Evolutionary conservation across 305 asterid genomes (phyloP).

Genomic region (Solanum hybrid): DNA sequence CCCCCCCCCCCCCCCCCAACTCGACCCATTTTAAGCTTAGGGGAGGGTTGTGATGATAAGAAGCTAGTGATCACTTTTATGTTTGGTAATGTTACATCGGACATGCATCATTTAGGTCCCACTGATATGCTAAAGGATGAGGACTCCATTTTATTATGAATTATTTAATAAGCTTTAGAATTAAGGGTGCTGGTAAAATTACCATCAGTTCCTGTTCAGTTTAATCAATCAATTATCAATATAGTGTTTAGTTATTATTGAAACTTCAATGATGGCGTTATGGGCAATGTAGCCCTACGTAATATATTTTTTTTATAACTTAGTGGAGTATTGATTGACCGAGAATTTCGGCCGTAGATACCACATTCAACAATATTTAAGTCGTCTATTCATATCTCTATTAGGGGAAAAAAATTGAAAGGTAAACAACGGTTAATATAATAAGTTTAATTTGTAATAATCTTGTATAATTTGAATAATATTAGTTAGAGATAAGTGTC

Average conservation of each 20-base stretch:
- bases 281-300: constrained; percentile 5
- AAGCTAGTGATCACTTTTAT: not conserved
- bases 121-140: not conserved
- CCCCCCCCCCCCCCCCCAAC: no score
- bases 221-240: constrained; percentile 7
- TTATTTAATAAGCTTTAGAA: not conserved
- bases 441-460: not conserved
- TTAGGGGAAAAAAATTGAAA: no score
- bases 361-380: not conserved
- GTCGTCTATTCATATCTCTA: not conserved
- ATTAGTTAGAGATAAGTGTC: no score
- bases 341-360: constrained; percentile 24
- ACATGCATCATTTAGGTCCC: not conserved
- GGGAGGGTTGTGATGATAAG: not conserved
- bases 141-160: not conserved
- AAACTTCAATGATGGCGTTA: constrained; percentile 21
- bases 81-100: not conserved
- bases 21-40: no score
- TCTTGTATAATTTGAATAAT: not conserved
- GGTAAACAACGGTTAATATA: not conserved
- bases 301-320: constrained; percentile 10
- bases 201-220: constrained; percentile 1
- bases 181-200: constrained; percentile 5
- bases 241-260: not conserved
- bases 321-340: constrained; percentile 30